Evolutionary conservation across 1,284 basidiomycete species (phyloP).

Genomic region (Sanguinoderma infundibulare): DNA sequence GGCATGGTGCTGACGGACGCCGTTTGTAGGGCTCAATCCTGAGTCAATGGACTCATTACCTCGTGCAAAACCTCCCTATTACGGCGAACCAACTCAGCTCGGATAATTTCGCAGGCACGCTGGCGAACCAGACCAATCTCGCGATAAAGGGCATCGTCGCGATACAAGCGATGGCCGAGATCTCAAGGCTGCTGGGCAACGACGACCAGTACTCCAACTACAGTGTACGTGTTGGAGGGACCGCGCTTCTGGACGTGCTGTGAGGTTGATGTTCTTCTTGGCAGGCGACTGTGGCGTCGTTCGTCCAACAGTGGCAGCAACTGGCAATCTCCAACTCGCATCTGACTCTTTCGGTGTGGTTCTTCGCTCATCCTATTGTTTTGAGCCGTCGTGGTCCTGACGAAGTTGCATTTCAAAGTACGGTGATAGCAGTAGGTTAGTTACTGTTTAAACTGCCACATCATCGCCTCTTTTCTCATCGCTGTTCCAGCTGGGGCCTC

Average conservation of each 20-base stretch:
- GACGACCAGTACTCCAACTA: constrained; percentile 55
- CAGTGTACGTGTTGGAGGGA: constrained; percentile 55
- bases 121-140: constrained; percentile 80
- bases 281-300: constrained; percentile 58
- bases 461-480: not conserved
- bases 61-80: constrained; percentile 68
- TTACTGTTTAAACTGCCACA: not conserved
- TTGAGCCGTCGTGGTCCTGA: not conserved
- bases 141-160: constrained; percentile 81
- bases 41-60: constrained; percentile 75
- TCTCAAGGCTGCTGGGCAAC: constrained; percentile 57
- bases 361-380: too few relatives aligned
- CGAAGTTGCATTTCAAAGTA: constrained; percentile 41
- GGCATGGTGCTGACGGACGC: not conserved
- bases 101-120: constrained; percentile 71
- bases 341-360: constrained; percentile 51
- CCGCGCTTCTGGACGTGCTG: too few relatives aligned
- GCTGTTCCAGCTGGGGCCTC: constrained; percentile 58
- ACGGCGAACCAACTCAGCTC: constrained; percentile 68
- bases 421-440: constrained; percentile 39
- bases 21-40: constrained; percentile 56
- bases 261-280: not conserved
- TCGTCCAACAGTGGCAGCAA: constrained; percentile 58
- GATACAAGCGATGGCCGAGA: constrained; percentile 70
- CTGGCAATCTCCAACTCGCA: constrained; percentile 55